phyloP scores from a whole-genome alignment of 2,329 filamentous ascomycete genomes.

The Juglanconis sp. region DNA sequence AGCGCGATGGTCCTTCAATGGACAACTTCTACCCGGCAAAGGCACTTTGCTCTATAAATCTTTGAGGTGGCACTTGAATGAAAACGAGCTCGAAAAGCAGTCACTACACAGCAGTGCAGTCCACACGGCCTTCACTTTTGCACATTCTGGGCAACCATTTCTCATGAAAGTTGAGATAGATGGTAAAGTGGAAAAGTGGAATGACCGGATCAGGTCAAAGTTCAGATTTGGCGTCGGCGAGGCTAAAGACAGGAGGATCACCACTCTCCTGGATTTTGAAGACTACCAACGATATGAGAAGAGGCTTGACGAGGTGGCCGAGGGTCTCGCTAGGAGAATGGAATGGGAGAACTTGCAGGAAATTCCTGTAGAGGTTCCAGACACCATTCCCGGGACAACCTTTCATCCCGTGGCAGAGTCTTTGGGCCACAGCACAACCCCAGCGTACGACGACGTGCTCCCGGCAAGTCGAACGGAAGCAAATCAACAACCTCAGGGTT shows the following conservation, averaged over 20 bases:
- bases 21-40: conserved; percentile 19
- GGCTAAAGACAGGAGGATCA: neutral
- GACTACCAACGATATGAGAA: neutral
- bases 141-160: conserved; percentile 28
- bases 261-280: neutral
- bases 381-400: neutral
- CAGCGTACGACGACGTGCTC: too few relatives aligned
- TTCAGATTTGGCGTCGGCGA: conserved; percentile 20
- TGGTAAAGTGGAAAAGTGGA: conserved; percentile 25
- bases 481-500: too few relatives aligned
- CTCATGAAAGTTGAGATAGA: conserved; percentile 29
- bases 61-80: conserved; percentile 28
- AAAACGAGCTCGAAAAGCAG: conserved; percentile 27
- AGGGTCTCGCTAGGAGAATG: conserved; percentile 3
- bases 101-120: conserved; percentile 25
- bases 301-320: neutral
- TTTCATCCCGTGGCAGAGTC: neutral
- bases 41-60: conserved; percentile 22
- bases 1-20: conserved; percentile 26
- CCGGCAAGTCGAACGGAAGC: too few relatives aligned
- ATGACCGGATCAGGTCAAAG: conserved; percentile 20
- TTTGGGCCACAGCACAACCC: neutral
- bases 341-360: conserved; percentile 8
- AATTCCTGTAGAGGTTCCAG: conserved; percentile 4
- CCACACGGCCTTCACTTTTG: conserved; percentile 29